A percentile compares a stretch with the other conserved stretches of the same genome.
These are phyloP conservation scores for Dioscorea alata DNA, from an alignment of 106 monocot species.

Conservation along the genomic window DNA sequence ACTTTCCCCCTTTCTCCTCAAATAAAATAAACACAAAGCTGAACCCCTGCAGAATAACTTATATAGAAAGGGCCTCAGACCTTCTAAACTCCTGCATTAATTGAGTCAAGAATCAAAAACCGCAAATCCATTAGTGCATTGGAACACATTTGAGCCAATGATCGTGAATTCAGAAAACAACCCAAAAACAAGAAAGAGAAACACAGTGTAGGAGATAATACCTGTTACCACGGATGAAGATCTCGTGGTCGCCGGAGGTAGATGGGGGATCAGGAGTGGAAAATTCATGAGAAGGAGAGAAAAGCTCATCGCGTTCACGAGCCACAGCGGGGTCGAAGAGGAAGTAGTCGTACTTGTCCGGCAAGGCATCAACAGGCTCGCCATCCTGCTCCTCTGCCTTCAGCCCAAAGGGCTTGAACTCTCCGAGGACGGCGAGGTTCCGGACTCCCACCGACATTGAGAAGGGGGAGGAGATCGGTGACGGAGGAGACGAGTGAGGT, in stretches of 20 bases:
- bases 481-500: not conserved
- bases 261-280: constrained; percentile 20
- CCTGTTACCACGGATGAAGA: constrained; percentile 86
- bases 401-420: constrained; percentile 87
- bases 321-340: constrained; percentile 67
- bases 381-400: constrained; percentile 55
- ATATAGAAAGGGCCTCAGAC: too few species aligned
- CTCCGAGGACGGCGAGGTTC: constrained; percentile 60
- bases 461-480: too few species aligned
- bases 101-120: too few species aligned
- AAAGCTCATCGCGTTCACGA: constrained; percentile 30
- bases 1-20: too few species aligned
- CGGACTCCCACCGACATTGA: constrained; percentile 46
- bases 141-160: too few species aligned
- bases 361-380: constrained; percentile 11
- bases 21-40: too few species aligned
- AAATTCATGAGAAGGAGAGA: constrained; percentile 17
- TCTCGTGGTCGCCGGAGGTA: constrained; percentile 70
- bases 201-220: constrained; percentile 1
- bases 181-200: constrained; percentile 7
- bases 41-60: too few species aligned
- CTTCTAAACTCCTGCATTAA: too few species aligned
- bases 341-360: constrained; percentile 57
- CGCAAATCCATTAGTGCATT: too few species aligned
- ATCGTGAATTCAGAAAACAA: too few species aligned